Evolutionary conservation across 495 filamentous ascomycete species (phyloP), one percentile per base, ranked within the genome.

Genomic region (Cercophora sp.): DNA sequence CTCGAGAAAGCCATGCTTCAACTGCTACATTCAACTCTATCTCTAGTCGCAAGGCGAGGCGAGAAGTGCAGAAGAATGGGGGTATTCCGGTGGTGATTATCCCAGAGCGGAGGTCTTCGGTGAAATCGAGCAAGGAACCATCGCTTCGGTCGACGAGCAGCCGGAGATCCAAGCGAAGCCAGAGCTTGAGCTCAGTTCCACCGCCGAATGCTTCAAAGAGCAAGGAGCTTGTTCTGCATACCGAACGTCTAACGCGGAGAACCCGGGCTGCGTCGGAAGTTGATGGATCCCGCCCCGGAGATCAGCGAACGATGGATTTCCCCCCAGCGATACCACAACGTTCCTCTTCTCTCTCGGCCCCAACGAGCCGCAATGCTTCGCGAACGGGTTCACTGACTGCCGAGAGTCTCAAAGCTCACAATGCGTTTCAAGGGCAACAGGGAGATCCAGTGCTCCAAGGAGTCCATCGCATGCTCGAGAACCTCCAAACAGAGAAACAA

Each of bases 81-180:
- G 75, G 68, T 4, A 85, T 87, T 45, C 85, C 85, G 4, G 85
- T 89, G 42, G 80, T 88, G 13, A 79, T 89, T 16, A 80, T 89
- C 34, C 87, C 87, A 10, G 77, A 88, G 36, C 76, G 87, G 34
- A 75, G 67, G 18, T 82, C 85, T 9, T 89, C 86, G 10, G 65
- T 86, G 8, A 80, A 78, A 37, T 82, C 80, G 35, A 64, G 52
- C 32, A 70, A 63, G 18, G 69, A 72, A 26, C 75, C 75, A 4
- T 81, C 78, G 10, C 66, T 80, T 18, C 68, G 79, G 54, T 79
- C 79, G 13, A 78, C 73, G 27, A 75, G 76, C 58, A 82, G 78
- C 52, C 67, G 71, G 27, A 69, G 63, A 52, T 73, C 78, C 2
- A 71, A 69, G 58, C 67, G 70, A 41, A 75, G 71, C 37, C 69